Evolutionary conservation across 2,329 filamentous ascomycete species (phyloP).

Genomic region (Sclerotinia spermophila): DNA sequence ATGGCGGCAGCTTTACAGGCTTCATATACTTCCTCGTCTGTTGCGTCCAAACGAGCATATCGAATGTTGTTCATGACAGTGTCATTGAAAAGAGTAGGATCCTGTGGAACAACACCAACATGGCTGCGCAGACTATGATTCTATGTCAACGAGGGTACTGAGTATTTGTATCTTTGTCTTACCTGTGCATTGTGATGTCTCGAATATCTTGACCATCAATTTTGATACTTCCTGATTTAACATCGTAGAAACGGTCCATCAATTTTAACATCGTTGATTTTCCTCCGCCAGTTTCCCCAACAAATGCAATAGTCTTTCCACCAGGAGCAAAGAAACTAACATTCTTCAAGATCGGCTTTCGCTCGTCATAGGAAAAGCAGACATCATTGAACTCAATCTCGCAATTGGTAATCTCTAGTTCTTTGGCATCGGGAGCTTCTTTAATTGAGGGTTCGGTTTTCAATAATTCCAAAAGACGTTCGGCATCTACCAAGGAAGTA

Average conservation of each 20-base stretch:
- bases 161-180: conserved; percentile 44
- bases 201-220: conserved; percentile 40
- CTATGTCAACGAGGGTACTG: conserved; percentile 23
- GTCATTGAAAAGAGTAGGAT: conserved; percentile 53
- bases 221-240: conserved; percentile 39
- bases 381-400: conserved; percentile 37
- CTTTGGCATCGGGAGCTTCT: conserved; percentile 45
- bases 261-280: conserved; percentile 45
- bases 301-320: conserved; percentile 44
- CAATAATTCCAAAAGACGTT: conserved; percentile 55
- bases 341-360: conserved; percentile 36
- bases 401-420: conserved; percentile 43
- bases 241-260: conserved; percentile 46
- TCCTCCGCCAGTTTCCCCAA: conserved; percentile 45
- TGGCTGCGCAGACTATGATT: conserved; percentile 38
- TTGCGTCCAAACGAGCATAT: conserved; percentile 34
- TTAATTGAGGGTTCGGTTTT: conserved; percentile 54
- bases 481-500: conserved; percentile 60
- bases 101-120: conserved; percentile 55
- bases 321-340: conserved; percentile 38
- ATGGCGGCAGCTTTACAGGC: conserved; percentile 57
- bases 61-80: conserved; percentile 43
- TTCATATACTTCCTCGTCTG: conserved; percentile 37
- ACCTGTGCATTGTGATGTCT: conserved; percentile 45
- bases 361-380: conserved; percentile 40